Conservation (phyloP, 352 stramenopile genomes). For the Thraustotheca clavata region DNA sequence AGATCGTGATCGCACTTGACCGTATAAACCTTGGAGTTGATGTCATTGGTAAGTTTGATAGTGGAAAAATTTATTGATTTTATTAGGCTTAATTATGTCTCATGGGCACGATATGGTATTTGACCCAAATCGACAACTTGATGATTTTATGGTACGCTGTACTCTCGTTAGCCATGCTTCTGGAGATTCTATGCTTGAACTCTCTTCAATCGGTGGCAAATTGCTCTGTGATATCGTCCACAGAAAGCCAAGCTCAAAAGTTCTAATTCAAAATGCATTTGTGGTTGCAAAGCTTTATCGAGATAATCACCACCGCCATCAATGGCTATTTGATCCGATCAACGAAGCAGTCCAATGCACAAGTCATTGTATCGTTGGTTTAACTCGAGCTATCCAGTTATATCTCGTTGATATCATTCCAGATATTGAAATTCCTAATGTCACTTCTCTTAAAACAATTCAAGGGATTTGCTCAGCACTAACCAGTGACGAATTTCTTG, state of each 20-base stretch:
- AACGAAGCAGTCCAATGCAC: constrained; percentile 25
- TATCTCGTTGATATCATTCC: constrained; percentile 58
- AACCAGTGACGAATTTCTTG: constrained; percentile 45
- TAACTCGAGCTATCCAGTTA: constrained; percentile 44
- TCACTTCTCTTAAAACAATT: constrained; percentile 49
- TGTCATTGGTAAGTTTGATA: background rate
- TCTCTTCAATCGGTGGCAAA: background rate
- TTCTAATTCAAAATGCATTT: constrained; percentile 29
- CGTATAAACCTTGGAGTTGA: constrained; percentile 9
- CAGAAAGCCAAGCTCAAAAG: background rate
- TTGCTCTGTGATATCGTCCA: constrained; percentile 1
- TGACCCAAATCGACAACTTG: background rate
- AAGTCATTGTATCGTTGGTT: constrained; percentile 36
- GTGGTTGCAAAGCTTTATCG: constrained; percentile 51
- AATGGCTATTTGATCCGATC: constrained; percentile 42
- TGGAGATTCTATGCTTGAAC: background rate
- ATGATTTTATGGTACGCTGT: background rate
- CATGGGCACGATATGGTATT: constrained; percentile 13
- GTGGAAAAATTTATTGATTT: background rate
- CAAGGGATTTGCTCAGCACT: constrained; percentile 50
- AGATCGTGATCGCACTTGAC: constrained; percentile 10
- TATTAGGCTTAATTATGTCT: constrained; percentile 14
- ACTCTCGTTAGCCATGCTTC: background rate
- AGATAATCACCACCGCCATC: constrained; percentile 25
- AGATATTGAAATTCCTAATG: constrained; percentile 59